Base-by-base conservation (phyloP, 164 flowering plant species). In the Cinnamomum chago region DNA sequence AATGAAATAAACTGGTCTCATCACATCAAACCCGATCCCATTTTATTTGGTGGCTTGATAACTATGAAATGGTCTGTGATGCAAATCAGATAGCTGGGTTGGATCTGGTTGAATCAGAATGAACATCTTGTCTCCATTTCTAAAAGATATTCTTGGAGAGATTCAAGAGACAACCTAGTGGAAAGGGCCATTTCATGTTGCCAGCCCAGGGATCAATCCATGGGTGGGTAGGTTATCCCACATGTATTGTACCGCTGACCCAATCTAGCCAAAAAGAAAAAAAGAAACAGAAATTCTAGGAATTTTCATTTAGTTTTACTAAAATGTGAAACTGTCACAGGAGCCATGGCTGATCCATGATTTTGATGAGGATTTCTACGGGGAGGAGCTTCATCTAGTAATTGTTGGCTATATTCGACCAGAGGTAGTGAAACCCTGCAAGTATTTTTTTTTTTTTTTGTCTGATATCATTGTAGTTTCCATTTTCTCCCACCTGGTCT, bases 301-400 rank as follows among this genome's bases (percentile, higher is more conserved):
- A 60, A 11, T 65, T 65, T 23, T 25, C 67, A 23, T 65, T 65
- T 65, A 28, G 13, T 65, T 25, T 24, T 67, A 58, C 47, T 58
- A 60, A 67, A 25, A 72, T 73, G 30, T 51, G 71, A 65, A 17
- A 58, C 76, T 6, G 22, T 78, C 68, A 70, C 79, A 95, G 99
- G 99, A 95, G 77, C 99, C 99, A 24, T 95, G 99, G 99, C 71
- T 95, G 82, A 97, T 93, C 76, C 98, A 93, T 82, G 88, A 91
- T 74, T 95, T 95, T 35, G 76, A 85, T 50, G 96, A 88, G 75
- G 99, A 93, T 71, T 95, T 95, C 81, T 95, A 95, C 50, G 99
- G 93, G 2, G 97, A 93, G 79, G 97, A 95, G 75, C 77, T 95
- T 47, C 89, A 77, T 64, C 93, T 95, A 68, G 86, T 82, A 62